Conservation (phyloP, 2,329 filamentous ascomycete genomes). For the Clonostachys sp. region DNA sequence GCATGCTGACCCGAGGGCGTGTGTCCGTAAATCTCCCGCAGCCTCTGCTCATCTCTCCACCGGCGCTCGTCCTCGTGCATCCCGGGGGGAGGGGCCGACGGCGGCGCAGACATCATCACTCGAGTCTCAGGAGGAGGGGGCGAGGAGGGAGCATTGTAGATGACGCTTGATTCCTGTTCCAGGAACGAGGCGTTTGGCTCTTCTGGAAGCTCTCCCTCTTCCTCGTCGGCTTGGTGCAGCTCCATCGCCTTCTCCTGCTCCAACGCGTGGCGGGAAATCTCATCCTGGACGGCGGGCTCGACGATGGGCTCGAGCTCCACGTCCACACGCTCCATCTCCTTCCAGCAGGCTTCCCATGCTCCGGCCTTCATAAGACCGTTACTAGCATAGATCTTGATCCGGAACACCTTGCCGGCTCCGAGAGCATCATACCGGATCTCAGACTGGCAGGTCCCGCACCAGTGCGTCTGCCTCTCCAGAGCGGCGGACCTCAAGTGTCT, state of each 20-base stretch:
- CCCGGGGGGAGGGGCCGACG: neutral
- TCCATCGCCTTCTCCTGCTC: slow-evolving; percentile 35
- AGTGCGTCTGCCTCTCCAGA: slow-evolving; percentile 34
- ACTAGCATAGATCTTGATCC: slow-evolving; percentile 86
- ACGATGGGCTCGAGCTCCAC: slow-evolving; percentile 81
- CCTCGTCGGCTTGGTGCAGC: slow-evolving; percentile 26
- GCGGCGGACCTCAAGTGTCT: slow-evolving; percentile 9
- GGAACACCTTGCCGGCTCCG: slow-evolving; percentile 56
- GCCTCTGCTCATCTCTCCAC: slow-evolving; percentile 41
- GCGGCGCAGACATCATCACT: too few relatives aligned
- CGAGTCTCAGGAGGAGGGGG: neutral
- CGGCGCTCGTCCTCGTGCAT: slow-evolving; percentile 24
- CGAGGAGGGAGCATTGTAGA: neutral
- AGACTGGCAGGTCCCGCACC: slow-evolving; percentile 51
- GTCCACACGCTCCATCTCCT: slow-evolving; percentile 97
- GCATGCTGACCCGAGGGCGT: slow-evolving; percentile 6
- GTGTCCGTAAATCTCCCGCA: slow-evolving; percentile 51
- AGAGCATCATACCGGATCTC: slow-evolving; percentile 52
- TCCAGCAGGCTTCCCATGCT: slow-evolving; percentile 92
- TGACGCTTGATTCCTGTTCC: slow-evolving; percentile 4
- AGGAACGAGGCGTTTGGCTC: slow-evolving; percentile 12
- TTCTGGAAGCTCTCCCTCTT: slow-evolving; percentile 18
- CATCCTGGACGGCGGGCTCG: slow-evolving; percentile 50
- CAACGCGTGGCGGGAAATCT: slow-evolving; percentile 51
- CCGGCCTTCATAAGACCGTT: slow-evolving; percentile 91